Percentiles rank a stretch among this genome's conserved stretches.
phyloP scores from a whole-genome alignment of 371 early-diverging fungal genomes.

The Dinochytrium kinnereticum region DNA sequence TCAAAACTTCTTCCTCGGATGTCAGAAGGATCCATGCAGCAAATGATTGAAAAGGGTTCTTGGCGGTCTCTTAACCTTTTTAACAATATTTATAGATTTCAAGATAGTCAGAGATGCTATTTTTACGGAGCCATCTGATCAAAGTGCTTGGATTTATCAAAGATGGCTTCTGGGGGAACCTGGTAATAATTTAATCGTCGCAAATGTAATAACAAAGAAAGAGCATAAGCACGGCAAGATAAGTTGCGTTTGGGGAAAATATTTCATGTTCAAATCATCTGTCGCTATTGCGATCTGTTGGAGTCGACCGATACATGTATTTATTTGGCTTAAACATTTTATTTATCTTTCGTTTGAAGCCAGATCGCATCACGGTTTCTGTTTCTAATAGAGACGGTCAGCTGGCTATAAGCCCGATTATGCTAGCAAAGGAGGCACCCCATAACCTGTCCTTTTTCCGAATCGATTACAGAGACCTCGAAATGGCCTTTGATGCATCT shows the following conservation, averaged over 20 bases:
- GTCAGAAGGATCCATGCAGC: slow-evolving; percentile 21
- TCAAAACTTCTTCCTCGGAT: slow-evolving; percentile 73
- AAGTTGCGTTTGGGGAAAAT: not conserved
- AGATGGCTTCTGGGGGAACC: slow-evolving; percentile 80
- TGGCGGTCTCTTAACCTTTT: not conserved
- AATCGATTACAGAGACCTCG: no score
- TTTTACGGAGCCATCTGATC: slow-evolving; percentile 96
- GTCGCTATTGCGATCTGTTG: not conserved
- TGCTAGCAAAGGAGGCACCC: no score
- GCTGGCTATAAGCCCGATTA: no score
- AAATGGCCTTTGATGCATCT: no score
- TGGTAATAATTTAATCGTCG: slow-evolving; percentile 38
- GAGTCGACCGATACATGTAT: slow-evolving; percentile 8
- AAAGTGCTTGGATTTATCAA: slow-evolving; percentile 94
- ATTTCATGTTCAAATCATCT: not conserved
- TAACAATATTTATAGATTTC: slow-evolving; percentile 59
- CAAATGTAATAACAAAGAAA: not conserved
- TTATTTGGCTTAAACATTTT: no score
- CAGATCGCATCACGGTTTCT: no score
- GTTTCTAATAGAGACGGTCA: no score
- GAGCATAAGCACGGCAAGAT: not conserved
- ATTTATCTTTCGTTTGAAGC: no score
- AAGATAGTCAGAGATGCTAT: slow-evolving; percentile 85
- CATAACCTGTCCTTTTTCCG: no score
- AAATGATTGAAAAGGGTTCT: slow-evolving; percentile 34